These are phyloP conservation scores for Pythium periplocum DNA, from an alignment of 352 stramenopile genomes.

Conservation along the genomic window DNA sequence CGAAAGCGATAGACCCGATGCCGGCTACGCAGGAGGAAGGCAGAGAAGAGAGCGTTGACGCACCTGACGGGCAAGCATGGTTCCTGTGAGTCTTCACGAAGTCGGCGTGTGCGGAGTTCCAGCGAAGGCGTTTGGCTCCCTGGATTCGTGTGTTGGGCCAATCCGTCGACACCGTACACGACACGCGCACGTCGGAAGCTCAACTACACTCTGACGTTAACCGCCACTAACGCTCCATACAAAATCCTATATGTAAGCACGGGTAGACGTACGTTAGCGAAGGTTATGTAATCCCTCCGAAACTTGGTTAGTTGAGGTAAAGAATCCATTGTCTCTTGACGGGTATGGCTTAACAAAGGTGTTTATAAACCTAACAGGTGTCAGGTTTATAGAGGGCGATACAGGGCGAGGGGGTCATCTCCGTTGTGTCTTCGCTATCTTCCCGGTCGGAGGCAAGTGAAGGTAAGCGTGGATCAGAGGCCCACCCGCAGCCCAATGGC, in stretches of 20 bases:
- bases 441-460: conserved; percentile 14
- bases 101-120: conserved; percentile 1
- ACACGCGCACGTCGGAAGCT: not conserved
- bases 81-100: conserved; percentile 3
- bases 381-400: conserved; percentile 4
- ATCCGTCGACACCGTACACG: not conserved
- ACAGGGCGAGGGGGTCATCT: conserved; percentile 11
- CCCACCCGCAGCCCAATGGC: not conserved
- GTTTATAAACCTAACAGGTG: too few species aligned
- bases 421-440: conserved; percentile 24
- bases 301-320: too few species aligned
- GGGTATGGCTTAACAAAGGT: too few species aligned
- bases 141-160: conserved; percentile 11
- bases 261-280: too few species aligned
- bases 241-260: not conserved
- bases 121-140: conserved; percentile 1
- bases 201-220: conserved; percentile 16
- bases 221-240: conserved; percentile 7
- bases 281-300: too few species aligned
- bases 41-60: not conserved
- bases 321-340: too few species aligned
- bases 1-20: conserved; percentile 1
- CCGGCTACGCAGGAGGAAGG: not conserved
- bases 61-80: conserved; percentile 36
- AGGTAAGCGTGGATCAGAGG: conserved; percentile 6